Evolutionary conservation across 148 eudicot genomes (phyloP).

Genomic region (Simmondsia chinensis): DNA sequence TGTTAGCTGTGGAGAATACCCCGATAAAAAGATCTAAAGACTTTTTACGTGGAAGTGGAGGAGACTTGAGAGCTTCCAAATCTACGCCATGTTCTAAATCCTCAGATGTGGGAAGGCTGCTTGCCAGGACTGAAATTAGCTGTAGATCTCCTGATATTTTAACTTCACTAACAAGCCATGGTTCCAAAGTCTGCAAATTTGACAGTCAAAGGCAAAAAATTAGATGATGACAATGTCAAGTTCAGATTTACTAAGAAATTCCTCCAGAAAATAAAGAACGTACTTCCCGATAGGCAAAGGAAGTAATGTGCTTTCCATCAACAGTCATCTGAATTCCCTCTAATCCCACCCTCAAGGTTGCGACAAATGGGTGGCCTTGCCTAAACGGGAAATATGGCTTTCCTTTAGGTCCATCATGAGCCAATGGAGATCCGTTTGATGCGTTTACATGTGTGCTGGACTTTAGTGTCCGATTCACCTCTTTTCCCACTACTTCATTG

Average conservation of each 20-base stretch:
- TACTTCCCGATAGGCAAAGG: slow-evolving; percentile 91
- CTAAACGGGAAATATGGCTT: slow-evolving; percentile 78
- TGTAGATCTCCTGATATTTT: slow-evolving; percentile 80
- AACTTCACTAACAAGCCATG: slow-evolving; percentile 90
- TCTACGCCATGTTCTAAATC: slow-evolving; percentile 79
- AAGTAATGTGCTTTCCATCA: slow-evolving; percentile 88
- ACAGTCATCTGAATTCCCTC: slow-evolving; percentile 98
- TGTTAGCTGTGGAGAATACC: slow-evolving; percentile 91
- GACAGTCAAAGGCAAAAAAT: slow-evolving; percentile 4
- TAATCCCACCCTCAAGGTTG: slow-evolving; percentile 81
- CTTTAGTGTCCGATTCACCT: slow-evolving; percentile 25
- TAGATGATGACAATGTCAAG: no score
- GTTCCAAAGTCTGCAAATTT: slow-evolving; percentile 67
- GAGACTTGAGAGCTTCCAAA: slow-evolving; percentile 71
- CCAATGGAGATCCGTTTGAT: slow-evolving; percentile 23
- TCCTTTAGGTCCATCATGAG: slow-evolving; percentile 38
- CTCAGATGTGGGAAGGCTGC: slow-evolving; percentile 91
- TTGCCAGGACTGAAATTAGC: slow-evolving; percentile 67
- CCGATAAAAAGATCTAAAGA: slow-evolving; percentile 68
- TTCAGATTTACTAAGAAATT: not conserved
- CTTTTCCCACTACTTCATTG: slow-evolving; percentile 74
- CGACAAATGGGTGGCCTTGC: slow-evolving; percentile 86
- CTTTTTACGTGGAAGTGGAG: slow-evolving; percentile 37
- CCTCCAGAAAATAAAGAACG: slow-evolving; percentile 5
- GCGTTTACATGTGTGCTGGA: slow-evolving; percentile 24